phyloP scores from a whole-genome alignment of 139 green algal species.

The Coelastrella sp. region DNA sequence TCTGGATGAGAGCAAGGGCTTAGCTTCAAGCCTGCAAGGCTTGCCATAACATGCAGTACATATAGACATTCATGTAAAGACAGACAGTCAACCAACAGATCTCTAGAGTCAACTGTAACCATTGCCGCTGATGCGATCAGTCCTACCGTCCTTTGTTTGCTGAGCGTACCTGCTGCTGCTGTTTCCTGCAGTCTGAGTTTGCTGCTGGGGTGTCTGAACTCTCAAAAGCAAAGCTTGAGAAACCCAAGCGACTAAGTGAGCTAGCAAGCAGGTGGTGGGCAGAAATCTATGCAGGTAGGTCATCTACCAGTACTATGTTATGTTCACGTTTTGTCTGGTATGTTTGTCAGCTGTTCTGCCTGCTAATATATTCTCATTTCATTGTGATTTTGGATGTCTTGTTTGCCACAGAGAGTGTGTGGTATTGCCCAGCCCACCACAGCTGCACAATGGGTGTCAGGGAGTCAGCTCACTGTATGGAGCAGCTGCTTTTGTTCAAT shows the following conservation, averaged over 20 bases:
- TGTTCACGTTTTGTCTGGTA: neutral
- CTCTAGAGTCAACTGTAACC: too few species aligned
- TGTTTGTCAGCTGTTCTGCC: neutral
- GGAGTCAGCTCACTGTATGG: too few species aligned
- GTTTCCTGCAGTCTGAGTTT: slow-evolving; percentile 51
- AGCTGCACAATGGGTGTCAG: too few species aligned
- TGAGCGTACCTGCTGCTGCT: neutral
- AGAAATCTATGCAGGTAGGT: slow-evolving; percentile 66
- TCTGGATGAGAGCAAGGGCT: too few species aligned
- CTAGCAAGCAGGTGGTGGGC: slow-evolving; percentile 61
- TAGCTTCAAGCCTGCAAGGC: too few species aligned
- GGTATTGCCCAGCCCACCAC: too few species aligned
- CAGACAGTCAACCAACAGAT: too few species aligned
- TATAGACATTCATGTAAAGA: too few species aligned
- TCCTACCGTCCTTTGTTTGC: neutral
- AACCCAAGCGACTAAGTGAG: slow-evolving; percentile 79
- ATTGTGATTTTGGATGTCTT: neutral
- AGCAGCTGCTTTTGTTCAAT: too few species aligned
- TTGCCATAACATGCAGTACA: too few species aligned
- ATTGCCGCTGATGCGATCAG: too few species aligned
- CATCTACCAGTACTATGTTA: neutral
- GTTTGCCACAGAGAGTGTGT: too few species aligned
- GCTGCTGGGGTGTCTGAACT: slow-evolving; percentile 77
- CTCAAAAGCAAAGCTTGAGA: slow-evolving; percentile 84
- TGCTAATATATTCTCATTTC: neutral